Base-by-base conservation (phyloP, 208 protist species). In the Crithidia fasciculata region DNA sequence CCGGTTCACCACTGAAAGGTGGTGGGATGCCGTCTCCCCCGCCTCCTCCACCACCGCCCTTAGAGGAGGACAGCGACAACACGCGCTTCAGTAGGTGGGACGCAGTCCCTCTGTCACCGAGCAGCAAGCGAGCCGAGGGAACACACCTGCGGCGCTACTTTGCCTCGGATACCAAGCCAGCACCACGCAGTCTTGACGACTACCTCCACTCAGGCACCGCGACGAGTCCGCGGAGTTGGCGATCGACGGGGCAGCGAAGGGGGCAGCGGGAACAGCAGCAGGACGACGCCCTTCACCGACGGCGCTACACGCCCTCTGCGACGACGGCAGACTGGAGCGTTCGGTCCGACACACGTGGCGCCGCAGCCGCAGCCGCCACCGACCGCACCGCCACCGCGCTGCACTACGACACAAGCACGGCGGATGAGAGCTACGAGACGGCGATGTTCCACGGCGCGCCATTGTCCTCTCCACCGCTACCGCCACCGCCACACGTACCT, bases 61-160 rank as follows among this genome's bases (percentile, higher is more conserved):
- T 12, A 5, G 50, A 55, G 6, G 9, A 37, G 0, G 55, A 58
- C 36, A 61, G 56, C n/a, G 63, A 62, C 37, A 41, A 54, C 61
- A n/a, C n/a, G 39, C 41, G 28, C 16, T 15, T 18, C 8, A 72
- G 39, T 28, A 41, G 67, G 40, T 83, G 78, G 78, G 78, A 83
- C 40, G 72, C 72, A 4, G 64, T 41, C 15, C 78, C 78, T 15
- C 44, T 74, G 54, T 78, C 72, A 8, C 60, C 78, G 5, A 72
- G 62, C 16, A 54, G 71, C 47, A 63, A 47, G 6, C n/a, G 67
- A 39, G 62, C 55, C 0, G 69, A 83, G 18, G 73, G 72, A 52
- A 6, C 19, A 18, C 60, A n/a, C 8, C 69, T 83, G 43, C 73
- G 72, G 36, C 10, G 39, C 52, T 78, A 74, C 63, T 73, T 79